Evolutionary conservation across 305 asterid species (phyloP).

Genomic region (Fraxinus angustifolia): DNA sequence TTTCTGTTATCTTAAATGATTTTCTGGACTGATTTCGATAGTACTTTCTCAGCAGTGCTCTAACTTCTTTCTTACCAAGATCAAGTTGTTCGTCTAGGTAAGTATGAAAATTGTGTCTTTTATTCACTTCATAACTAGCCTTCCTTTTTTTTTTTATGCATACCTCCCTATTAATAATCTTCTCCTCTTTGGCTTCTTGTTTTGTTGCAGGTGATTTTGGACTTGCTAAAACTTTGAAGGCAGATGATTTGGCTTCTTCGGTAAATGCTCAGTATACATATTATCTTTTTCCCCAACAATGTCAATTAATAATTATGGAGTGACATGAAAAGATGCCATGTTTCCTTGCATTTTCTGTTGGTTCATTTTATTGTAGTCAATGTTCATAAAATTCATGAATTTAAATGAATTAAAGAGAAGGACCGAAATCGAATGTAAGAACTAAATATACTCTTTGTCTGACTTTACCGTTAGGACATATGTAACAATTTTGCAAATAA

Average conservation of each 20-base stretch:
- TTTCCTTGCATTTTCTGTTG: not conserved
- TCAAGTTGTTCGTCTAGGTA: conserved; percentile 87
- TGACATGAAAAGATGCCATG: not conserved
- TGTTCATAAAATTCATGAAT: not conserved
- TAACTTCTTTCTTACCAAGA: conserved; percentile 90
- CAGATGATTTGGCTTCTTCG: conserved; percentile 97
- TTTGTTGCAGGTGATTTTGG: conserved; percentile 81
- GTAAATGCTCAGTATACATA: conserved; percentile 45
- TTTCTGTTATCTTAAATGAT: conserved; percentile 14
- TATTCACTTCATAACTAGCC: conserved; percentile 17
- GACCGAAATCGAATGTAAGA: not conserved
- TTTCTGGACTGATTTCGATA: conserved; percentile 23
- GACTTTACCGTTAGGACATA: not conserved
- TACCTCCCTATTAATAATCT: conserved; percentile 15
- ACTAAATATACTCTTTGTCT: not conserved
- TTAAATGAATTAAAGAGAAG: not conserved
- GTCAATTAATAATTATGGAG: not conserved
- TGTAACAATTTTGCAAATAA: not conserved
- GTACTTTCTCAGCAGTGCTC: conserved; percentile 67
- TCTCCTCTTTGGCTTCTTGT: conserved; percentile 8
- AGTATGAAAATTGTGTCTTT: conserved; percentile 21
- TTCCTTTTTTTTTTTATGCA: conserved; percentile 12
- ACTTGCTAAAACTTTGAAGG: conserved; percentile 92
- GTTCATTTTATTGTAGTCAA: not conserved
- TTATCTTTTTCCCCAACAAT: conserved; percentile 10